phyloP scores from a whole-genome alignment of 2,329 filamentous ascomycete genomes.

The Pyricularia pennisetigena region DNA sequence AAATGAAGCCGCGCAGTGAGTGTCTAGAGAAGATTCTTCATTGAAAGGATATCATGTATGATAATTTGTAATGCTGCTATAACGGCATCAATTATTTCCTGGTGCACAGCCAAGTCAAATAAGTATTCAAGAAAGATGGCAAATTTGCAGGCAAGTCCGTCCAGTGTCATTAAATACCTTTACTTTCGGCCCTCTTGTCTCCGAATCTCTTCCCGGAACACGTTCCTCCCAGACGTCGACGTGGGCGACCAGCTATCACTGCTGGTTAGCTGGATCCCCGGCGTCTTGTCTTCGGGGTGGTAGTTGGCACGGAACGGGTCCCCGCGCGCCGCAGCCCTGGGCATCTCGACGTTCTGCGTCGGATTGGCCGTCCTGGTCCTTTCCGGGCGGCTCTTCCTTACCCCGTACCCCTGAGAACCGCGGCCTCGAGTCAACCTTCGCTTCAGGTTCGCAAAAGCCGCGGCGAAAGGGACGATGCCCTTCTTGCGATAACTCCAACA shows the following conservation, averaged over 20 bases:
- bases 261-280: constrained; percentile 19
- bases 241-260: constrained; percentile 20
- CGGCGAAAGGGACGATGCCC: constrained; percentile 11
- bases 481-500: constrained; percentile 16
- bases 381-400: constrained; percentile 14
- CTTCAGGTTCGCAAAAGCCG: constrained; percentile 5
- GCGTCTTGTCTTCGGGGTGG: constrained; percentile 6
- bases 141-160: not conserved
- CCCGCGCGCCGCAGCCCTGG: not conserved
- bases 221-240: constrained; percentile 15
- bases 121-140: not conserved
- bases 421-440: constrained; percentile 8
- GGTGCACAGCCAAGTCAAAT: not conserved
- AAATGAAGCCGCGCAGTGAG: too few relatives aligned
- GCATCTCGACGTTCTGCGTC: not conserved
- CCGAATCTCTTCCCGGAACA: constrained; percentile 26
- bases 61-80: too few relatives aligned
- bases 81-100: too few relatives aligned
- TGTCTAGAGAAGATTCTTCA: too few relatives aligned
- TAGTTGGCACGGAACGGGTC: not conserved
- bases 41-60: too few relatives aligned
- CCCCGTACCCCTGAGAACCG: constrained; percentile 16
- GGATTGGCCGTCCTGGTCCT: constrained; percentile 8
- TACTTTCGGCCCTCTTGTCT: constrained; percentile 18
- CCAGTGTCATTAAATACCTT: not conserved